Base-by-base conservation (phyloP, 768 basidiomycete species). In the Auricularia cornea region DNA sequence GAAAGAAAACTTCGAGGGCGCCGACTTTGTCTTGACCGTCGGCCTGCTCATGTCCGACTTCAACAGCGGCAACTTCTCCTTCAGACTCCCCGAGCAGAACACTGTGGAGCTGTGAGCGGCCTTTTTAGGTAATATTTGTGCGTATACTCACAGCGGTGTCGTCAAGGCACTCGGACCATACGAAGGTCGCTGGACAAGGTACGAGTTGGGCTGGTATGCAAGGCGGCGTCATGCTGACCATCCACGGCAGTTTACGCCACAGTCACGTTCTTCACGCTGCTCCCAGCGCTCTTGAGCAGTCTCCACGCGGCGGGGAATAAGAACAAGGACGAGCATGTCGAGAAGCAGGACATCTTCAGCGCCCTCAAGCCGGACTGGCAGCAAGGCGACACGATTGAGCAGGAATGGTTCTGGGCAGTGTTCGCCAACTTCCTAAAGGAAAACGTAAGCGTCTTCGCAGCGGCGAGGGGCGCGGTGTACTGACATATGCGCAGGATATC, bases 81-180 rank as follows among this genome's bases (percentile, higher is more conserved):
- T 57, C 54, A 28, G 54, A 26, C 35, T 38, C 16, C 35, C 35
- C 10, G 35, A 38, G 35, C 8, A 38, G 35, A 38, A 10, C 16
- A 38, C 35, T 31, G 26, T 20, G 28, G 12, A 26, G 28, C 8
- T 16, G 54, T 29, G 8, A 16, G 83, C 87, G 0, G n/a, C n/a
- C n/a, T n/a, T n/a, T n/a, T n/a, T n/a, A n/a, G n/a, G n/a, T n/a
- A n/a, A n/a, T n/a, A n/a, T n/a, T n/a, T n/a, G n/a, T n/a, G n/a
- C n/a, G n/a, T n/a, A n/a, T n/a, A n/a, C n/a, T n/a, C n/a, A n/a
- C n/a, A n/a, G n/a, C n/a, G n/a, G n/a, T n/a, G n/a, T n/a, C n/a
- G n/a, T n/a, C 16, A 10, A 64, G 12, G 2, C 12, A n/a, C 28
- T 57, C 54, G 18, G 54, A 57, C 26, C 23, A 28, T 16, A 57